These are phyloP conservation scores for Fusarium caatingaense DNA, from an alignment of 2,329 filamentous ascomycete genomes.

Conservation along the genomic window DNA sequence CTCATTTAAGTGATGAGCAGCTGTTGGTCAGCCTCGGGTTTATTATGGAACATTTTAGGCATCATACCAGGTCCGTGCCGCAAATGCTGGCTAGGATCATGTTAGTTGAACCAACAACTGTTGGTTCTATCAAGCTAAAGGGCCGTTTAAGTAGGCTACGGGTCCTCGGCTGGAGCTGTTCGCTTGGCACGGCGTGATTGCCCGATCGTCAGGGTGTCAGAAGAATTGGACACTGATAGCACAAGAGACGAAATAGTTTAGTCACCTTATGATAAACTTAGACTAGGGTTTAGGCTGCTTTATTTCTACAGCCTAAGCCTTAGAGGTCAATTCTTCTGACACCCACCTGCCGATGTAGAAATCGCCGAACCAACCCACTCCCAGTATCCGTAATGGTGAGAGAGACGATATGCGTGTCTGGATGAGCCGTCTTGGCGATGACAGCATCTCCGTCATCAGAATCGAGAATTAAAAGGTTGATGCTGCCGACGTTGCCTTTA, in stretches of 20 bases:
- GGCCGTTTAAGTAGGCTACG: not conserved
- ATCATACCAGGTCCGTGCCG: constrained; percentile 18
- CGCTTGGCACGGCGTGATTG: not conserved
- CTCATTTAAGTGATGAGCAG: constrained; percentile 3
- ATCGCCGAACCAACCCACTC: constrained; percentile 51
- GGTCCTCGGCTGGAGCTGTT: constrained; percentile 12
- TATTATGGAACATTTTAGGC: constrained; percentile 23
- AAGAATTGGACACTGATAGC: fast-evolving
- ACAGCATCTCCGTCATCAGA: constrained; percentile 63
- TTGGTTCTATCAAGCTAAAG: not conserved
- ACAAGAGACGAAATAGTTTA: no score
- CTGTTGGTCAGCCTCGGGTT: not conserved
- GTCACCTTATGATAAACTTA: no score
- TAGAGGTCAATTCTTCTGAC: no score
- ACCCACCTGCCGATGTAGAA: not conserved
- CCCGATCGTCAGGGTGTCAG: no score
- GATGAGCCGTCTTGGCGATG: constrained; percentile 65
- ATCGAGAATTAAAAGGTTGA: constrained; percentile 63
- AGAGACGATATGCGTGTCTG: constrained; percentile 65
- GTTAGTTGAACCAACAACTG: constrained; percentile 2
- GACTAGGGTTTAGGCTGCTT: fast-evolving
- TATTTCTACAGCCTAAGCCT: no score
- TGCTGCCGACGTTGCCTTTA: constrained; percentile 56
- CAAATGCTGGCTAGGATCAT: constrained; percentile 9
- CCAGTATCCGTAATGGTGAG: constrained; percentile 47